Evolutionary conservation across 2,329 filamentous ascomycete genomes (phyloP), one percentile per base, ranked within the genome.

Genomic region (Venturia carpophila): DNA sequence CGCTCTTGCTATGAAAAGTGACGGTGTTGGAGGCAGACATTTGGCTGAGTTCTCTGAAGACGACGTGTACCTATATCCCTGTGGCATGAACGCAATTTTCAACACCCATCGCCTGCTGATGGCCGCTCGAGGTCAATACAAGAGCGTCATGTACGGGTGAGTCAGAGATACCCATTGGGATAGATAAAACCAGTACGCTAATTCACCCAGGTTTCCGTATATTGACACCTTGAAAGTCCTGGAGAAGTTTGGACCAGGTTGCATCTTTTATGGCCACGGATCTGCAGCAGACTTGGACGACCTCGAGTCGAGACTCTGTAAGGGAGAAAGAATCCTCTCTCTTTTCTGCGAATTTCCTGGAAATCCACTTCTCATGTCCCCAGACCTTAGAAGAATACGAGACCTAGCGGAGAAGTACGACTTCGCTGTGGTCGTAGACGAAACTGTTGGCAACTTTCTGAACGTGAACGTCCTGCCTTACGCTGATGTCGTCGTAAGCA

Each of bases 341-440:
- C 81, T 99, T 3, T 97, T 97, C 76, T 96, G 91, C 75, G 94
- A 99, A 74, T 97, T 97, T 68, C 94, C 94, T 0, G 88, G 91
- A 42, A 99, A 99, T 72, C 94, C 94, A 5, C 82, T 97, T 17
- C 81, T 99, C 47, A 88, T 86, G 64, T 91, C 91, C 30, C 93
- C 93, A 0, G 87, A 99, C 75, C 83, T 99, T 24, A 78, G 79
- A 67, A 87, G 92, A n/a, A 93, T 99, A 67, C 87, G 90, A 45
- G 74, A 76, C 19, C 79, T 99, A 34, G 92, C 93, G 1, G 87
- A 96, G 73, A 81, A 84, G 68, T 96, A 92, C 75, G 88, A 90
- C 72, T 97, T 99, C 74, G 89, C 87, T 27, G 87, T 97, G 15
- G 90, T 97, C 2, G 84, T 99, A 2, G 94, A 99, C 75, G 94